phyloP scores from a whole-genome alignment of 306 rosid genomes.

The Glycyrrhiza uralensis region DNA sequence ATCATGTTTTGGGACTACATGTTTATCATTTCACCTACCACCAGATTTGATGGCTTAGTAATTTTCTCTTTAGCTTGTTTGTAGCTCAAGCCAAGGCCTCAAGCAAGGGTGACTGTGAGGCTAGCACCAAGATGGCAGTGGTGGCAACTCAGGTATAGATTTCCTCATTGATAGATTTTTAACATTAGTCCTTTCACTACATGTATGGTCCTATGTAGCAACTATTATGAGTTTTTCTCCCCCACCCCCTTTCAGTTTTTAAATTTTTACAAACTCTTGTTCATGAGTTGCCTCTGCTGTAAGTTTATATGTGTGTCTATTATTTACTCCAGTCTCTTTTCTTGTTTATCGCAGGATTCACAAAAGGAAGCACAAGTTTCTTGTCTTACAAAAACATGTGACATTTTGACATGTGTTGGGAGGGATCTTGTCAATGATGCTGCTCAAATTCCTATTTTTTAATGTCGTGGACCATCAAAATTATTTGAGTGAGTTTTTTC shows the following conservation, averaged over 20 bases:
- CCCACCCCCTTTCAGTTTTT: too few species aligned
- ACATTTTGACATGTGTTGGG: conserved; percentile 64
- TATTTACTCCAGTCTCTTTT: not conserved
- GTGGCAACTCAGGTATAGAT: conserved; percentile 55
- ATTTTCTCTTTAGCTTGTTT: conserved; percentile 41
- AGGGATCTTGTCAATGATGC: conserved; percentile 62
- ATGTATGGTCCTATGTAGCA: not conserved
- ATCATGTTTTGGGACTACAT: not conserved
- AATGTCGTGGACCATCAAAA: conserved; percentile 51
- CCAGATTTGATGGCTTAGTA: not conserved
- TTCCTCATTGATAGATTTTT: not conserved
- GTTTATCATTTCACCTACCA: not conserved
- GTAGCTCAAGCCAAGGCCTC: conserved; percentile 67
- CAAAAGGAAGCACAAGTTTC: conserved; percentile 63
- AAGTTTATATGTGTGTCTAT: not conserved
- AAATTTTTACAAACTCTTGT: too few species aligned
- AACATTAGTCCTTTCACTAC: not conserved
- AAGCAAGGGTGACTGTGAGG: conserved; percentile 67
- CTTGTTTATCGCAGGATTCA: conserved; percentile 75
- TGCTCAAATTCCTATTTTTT: conserved; percentile 53
- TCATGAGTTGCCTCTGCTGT: not conserved
- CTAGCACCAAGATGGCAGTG: conserved; percentile 61
- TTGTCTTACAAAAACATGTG: conserved; percentile 68
- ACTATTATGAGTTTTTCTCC: too few species aligned
- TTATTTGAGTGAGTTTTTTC: not conserved